Conservation (phyloP, 2,329 filamentous ascomycete species). For the Westerdykella aurantiaca region DNA sequence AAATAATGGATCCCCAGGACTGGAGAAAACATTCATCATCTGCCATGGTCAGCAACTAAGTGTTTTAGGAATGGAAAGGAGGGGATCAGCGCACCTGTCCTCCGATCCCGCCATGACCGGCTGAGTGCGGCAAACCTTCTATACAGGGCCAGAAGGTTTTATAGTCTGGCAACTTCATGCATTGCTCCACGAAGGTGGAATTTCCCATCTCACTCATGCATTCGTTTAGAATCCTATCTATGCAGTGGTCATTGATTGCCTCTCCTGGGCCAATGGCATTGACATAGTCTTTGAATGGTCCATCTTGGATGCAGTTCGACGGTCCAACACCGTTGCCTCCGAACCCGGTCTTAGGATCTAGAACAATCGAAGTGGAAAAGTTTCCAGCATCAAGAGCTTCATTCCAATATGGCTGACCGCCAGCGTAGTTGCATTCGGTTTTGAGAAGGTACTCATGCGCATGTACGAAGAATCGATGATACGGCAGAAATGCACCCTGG, state of each 20-base stretch:
- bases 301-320: constrained; percentile 10
- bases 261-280: constrained; percentile 14
- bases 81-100: constrained; percentile 7
- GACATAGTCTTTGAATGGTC: constrained; percentile 15
- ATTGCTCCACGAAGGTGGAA: constrained; percentile 6
- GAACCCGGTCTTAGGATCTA: constrained; percentile 6
- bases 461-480: constrained; percentile 31
- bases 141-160: constrained; percentile 10
- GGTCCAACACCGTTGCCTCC: constrained; percentile 6
- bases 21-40: constrained; percentile 14
- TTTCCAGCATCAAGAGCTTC: constrained; percentile 16
- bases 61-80: too few relatives aligned
- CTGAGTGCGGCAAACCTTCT: constrained; percentile 9
- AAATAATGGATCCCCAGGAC: constrained; percentile 19
- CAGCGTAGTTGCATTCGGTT: constrained; percentile 28
- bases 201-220: constrained; percentile 2
- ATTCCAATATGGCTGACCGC: constrained; percentile 29
- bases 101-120: constrained; percentile 14
- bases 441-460: constrained; percentile 29
- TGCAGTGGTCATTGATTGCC: constrained; percentile 14
- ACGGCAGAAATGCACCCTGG: constrained; percentile 30
- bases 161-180: constrained; percentile 6
- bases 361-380: constrained; percentile 7
- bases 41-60: neutral
- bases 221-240: constrained; percentile 12